phyloP scores from a whole-genome alignment of 306 rosid genomes.

The Ormosia emarginata region DNA sequence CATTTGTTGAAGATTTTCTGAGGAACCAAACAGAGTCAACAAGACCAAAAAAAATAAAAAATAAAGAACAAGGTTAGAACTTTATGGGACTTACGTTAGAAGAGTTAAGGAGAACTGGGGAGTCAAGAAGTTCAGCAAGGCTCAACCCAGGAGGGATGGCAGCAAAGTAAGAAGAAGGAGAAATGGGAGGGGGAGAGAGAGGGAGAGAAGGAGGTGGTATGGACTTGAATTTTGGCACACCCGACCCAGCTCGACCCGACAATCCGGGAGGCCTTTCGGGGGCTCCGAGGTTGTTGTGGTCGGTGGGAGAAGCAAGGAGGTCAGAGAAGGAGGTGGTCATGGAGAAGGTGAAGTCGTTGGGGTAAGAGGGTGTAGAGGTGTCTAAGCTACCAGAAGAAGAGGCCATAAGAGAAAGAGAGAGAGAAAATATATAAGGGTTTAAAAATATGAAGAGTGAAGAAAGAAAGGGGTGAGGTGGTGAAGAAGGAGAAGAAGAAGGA shows the following conservation, averaged over 20 bases:
- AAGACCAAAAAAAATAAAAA: background rate
- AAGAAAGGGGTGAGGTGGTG: background rate
- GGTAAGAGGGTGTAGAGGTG: constrained; percentile 50
- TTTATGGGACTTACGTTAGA: constrained; percentile 52
- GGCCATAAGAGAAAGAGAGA: constrained; percentile 22
- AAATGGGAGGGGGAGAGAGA: constrained; percentile 57
- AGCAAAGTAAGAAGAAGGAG: constrained; percentile 72
- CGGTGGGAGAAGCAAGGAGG: constrained; percentile 47
- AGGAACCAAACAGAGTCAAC: background rate
- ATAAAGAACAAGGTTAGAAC: background rate
- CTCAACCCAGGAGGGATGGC: constrained; percentile 70
- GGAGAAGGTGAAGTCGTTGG: constrained; percentile 46
- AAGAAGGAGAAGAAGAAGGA: background rate
- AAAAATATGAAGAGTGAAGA: background rate
- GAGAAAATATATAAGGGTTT: background rate
- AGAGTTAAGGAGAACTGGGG: constrained; percentile 73
- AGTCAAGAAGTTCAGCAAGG: constrained; percentile 87
- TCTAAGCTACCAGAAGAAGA: constrained; percentile 61
- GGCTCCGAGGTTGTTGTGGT: background rate
- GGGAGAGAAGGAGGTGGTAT: constrained; percentile 83
- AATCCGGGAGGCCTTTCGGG: constrained; percentile 23
- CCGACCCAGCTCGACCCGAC: constrained; percentile 52
- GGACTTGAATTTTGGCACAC: constrained; percentile 81
- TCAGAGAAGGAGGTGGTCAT: constrained; percentile 80
- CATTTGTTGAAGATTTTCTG: background rate